These are phyloP conservation scores for Skeletonema menzelii DNA, from an alignment of 108 stramenopile species.

Conservation along the genomic window DNA sequence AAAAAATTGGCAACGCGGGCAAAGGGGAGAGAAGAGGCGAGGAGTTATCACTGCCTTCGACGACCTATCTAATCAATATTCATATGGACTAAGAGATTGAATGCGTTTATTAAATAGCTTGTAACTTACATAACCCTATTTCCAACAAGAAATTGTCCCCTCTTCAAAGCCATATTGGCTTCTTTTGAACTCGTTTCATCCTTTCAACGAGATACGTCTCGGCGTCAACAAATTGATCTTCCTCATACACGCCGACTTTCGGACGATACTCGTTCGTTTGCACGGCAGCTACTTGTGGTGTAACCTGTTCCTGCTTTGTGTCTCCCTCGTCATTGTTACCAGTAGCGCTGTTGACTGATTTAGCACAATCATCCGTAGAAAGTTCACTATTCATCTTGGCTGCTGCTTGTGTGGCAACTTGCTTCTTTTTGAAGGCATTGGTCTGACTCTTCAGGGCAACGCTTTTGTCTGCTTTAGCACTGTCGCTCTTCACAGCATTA, in stretches of 20 bases:
- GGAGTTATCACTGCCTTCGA: no score
- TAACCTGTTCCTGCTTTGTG: neutral
- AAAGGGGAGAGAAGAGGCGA: no score
- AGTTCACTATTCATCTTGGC: neutral
- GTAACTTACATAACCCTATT: no score
- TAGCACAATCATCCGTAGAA: neutral
- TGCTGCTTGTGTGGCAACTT: neutral
- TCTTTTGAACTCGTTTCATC: neutral
- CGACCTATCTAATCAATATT: no score
- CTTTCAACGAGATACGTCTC: neutral
- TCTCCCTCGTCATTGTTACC: neutral
- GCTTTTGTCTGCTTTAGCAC: neutral
- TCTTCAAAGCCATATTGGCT: neutral
- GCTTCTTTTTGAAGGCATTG: neutral
- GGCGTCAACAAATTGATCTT: neutral
- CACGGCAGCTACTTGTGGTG: neutral
- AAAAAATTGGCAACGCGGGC: no score
- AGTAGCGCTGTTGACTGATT: neutral
- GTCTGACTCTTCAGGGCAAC: neutral
- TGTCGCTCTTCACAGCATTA: neutral
- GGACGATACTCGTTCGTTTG: neutral
- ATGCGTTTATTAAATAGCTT: no score
- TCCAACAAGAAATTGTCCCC: no score
- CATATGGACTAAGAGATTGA: no score
- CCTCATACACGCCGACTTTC: neutral